A percentile compares a stretch with the other conserved stretches of the same genome.
phyloP scores from a whole-genome alignment of 176 grass and related monocot genomes.

The Aegilops tauschii region DNA sequence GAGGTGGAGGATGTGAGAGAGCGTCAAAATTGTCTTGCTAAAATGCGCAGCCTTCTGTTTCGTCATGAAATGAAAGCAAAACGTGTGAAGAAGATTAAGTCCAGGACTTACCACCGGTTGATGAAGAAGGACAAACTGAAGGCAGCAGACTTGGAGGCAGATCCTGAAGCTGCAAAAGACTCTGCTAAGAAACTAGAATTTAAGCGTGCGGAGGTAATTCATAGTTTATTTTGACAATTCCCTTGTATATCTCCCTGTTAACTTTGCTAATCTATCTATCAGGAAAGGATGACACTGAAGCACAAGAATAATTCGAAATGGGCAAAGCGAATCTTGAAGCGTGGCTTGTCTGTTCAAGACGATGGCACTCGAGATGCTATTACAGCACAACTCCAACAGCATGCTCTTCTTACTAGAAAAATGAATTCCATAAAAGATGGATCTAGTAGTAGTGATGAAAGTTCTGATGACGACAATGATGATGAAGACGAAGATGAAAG shows the following conservation, averaged over 20 bases:
- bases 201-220: constrained; percentile 82
- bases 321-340: constrained; percentile 81
- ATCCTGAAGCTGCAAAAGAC: constrained; percentile 76
- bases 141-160: constrained; percentile 57
- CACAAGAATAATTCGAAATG: constrained; percentile 92
- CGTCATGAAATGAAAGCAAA: constrained; percentile 92
- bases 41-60: constrained; percentile 99
- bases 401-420: constrained; percentile 85
- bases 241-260: background rate
- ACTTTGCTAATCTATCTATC: constrained; percentile 4
- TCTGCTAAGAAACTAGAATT: constrained; percentile 76
- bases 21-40: constrained; percentile 76
- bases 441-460: constrained; percentile 73
- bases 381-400: constrained; percentile 69
- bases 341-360: constrained; percentile 79
- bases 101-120: constrained; percentile 92
- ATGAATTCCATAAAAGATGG: constrained; percentile 76
- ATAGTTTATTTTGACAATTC: constrained; percentile 16
- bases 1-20: constrained; percentile 75
- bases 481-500: constrained; percentile 30
- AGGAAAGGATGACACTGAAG: constrained; percentile 92
- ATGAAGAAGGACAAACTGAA: constrained; percentile 83
- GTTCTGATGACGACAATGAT: constrained; percentile 57
- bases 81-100: constrained; percentile 94
- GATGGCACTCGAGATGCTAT: constrained; percentile 88